Percentiles rank a stretch among this genome's conserved stretches.
These are phyloP conservation scores for Cystobasidium onofrii DNA, from an alignment of 768 basidiomycete genomes.

Conservation along the genomic window DNA sequence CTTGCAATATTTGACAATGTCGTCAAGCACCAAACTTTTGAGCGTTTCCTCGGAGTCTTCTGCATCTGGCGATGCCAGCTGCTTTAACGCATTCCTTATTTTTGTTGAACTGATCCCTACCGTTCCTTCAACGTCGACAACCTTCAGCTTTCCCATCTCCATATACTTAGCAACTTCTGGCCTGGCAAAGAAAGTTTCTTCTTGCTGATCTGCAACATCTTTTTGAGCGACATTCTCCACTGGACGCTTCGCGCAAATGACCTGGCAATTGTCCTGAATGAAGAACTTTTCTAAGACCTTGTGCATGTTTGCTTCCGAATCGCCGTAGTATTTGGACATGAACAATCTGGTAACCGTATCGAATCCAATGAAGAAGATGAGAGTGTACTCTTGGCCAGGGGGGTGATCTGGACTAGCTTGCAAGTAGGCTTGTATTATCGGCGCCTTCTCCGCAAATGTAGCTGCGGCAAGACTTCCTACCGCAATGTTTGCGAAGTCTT, in stretches of 20 bases:
- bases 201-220: slow-evolving; percentile 22
- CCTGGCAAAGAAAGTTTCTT: background rate
- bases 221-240: slow-evolving; percentile 20
- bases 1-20: slow-evolving; percentile 9
- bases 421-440: slow-evolving; percentile 14
- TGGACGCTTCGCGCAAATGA: slow-evolving; percentile 16
- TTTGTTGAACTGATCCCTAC: slow-evolving; percentile 7
- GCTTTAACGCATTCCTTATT: background rate
- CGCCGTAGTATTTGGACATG: slow-evolving; percentile 15
- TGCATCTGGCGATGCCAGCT: background rate
- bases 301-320: slow-evolving; percentile 21
- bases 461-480: slow-evolving; percentile 24
- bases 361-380: slow-evolving; percentile 31
- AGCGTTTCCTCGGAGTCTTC: background rate
- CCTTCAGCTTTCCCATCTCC: background rate
- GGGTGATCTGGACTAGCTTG: background rate
- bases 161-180: slow-evolving; percentile 5
- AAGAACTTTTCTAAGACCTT: slow-evolving; percentile 15
- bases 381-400: background rate
- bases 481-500: background rate
- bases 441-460: slow-evolving; percentile 27
- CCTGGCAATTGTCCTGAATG: slow-evolving; percentile 9
- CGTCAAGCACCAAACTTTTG: background rate
- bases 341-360: slow-evolving; percentile 26
- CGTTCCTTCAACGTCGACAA: slow-evolving; percentile 8